These are phyloP conservation scores for Trypanosoma melophagium DNA, from an alignment of 208 protist species.

Conservation along the genomic window DNA sequence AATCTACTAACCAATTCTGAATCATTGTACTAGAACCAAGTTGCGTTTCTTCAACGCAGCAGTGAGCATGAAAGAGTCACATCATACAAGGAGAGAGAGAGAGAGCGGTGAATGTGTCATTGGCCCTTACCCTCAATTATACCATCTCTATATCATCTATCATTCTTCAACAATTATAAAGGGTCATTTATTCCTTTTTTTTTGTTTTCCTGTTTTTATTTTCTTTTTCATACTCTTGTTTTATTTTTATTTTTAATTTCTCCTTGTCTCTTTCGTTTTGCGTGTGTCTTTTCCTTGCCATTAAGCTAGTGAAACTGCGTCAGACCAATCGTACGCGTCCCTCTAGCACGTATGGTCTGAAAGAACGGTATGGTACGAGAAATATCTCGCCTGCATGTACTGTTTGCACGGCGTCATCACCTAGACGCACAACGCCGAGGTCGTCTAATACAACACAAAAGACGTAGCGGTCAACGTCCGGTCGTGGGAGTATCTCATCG, in stretches of 20 bases:
- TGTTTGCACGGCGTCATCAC: conserved; percentile 66
- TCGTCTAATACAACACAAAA: conserved; percentile 81
- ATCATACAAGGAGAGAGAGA: too few species aligned
- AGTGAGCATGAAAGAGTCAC: too few species aligned
- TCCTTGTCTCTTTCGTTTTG: not conserved
- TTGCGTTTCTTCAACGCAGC: too few species aligned
- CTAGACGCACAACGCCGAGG: conserved; percentile 69
- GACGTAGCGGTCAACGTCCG: conserved; percentile 71
- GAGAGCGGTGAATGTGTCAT: too few species aligned
- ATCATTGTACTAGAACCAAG: too few species aligned
- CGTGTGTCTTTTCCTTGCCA: not conserved
- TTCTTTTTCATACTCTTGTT: too few species aligned
- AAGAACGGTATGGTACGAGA: conserved; percentile 72
- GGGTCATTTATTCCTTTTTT: too few species aligned
- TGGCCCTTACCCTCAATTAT: too few species aligned
- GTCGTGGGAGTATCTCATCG: conserved; percentile 72
- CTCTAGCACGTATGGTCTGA: conserved; percentile 67
- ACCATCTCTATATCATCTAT: too few species aligned
- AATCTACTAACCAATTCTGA: too few species aligned
- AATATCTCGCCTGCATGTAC: conserved; percentile 82
- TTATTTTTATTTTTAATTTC: conserved; percentile 12
- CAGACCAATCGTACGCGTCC: conserved; percentile 73
- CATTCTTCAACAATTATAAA: too few species aligned
- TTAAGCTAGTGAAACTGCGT: not conserved
- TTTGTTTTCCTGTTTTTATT: too few species aligned